Base-by-base conservation (phyloP, 768 basidiomycete genomes). In the Tubosaeta sp. region DNA sequence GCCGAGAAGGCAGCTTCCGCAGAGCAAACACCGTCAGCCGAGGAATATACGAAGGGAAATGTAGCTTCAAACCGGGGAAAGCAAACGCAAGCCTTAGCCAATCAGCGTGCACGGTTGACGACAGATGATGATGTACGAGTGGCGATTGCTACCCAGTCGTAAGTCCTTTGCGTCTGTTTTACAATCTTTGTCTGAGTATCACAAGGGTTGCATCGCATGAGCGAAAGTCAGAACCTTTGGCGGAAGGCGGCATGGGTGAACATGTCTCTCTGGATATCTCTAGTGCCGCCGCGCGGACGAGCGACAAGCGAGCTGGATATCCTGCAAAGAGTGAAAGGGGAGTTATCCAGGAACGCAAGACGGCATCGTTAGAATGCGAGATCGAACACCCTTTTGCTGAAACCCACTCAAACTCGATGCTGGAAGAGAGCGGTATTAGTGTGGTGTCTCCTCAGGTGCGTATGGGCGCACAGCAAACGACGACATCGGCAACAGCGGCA, bases 361-460 rank as follows among this genome's bases (percentile, higher is more conserved):
- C 21, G 27, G 10, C 14, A 31, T 30, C 11, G 4, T 39, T 29
- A 18, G 18, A 16, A 29, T 24, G 34, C 13, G 35, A 42, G 14
- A 16, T 7, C 7, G 48, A 39, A 21, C 27, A 11, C 8, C 34
- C 34, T 19, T 24, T 25, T 12, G 13, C 14, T 5, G 10, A 10
- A 31, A 21, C 14, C 44, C 8, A 6, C 27, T 29, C 24, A 24
- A 43, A 24, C 3, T n/a, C 12, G 3, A 16, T 2, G 3, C 44
- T 29, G 19, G 36, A 31, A 24, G 44, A 38, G 36, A 11, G 3
- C 19, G n/a, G 32, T 0, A 12, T 6, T 4, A 8, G 19, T 19
- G 32, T 35, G 5, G 31, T 30, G 8, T 40, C 46, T 10, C 57
- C 57, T 35, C 49, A 51, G 25, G 47, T 46, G 9, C 22, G 3